Percentiles rank a stretch among this genome's conserved stretches.
phyloP scores from a whole-genome alignment of 805 yeast species.

The Saturnispora zaruensis region DNA sequence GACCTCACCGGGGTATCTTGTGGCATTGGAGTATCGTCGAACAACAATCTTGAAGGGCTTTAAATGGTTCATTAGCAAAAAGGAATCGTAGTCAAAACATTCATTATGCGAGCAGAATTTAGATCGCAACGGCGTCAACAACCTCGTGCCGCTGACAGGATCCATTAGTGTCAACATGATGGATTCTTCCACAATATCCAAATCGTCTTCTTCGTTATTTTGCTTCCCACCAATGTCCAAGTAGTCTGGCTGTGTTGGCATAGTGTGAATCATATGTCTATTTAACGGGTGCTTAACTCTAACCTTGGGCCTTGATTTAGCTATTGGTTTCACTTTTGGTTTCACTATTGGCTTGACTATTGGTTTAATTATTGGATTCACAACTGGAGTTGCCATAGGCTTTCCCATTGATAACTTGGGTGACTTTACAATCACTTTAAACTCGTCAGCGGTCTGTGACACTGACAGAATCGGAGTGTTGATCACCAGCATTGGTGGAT shows the following conservation, averaged over 20 bases:
- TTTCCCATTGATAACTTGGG: background rate
- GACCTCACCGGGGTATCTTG: conserved; percentile 13
- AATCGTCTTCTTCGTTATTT: conserved; percentile 18
- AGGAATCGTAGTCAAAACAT: conserved; percentile 29
- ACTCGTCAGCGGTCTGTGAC: background rate
- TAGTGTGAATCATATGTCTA: conserved; percentile 12
- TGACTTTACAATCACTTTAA: conserved; percentile 1
- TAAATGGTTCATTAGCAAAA: conserved; percentile 23
- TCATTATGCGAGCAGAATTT: conserved; percentile 29
- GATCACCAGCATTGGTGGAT: background rate
- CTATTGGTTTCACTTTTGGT: background rate
- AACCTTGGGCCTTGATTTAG: conserved; percentile 4
- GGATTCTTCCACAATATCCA: conserved; percentile 24
- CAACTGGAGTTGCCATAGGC: background rate
- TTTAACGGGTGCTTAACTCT: conserved; percentile 11
- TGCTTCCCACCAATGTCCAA: conserved; percentile 12
- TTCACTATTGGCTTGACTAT: background rate
- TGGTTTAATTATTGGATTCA: background rate
- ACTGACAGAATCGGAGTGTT: background rate
- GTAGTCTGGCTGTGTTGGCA: conserved; percentile 20
- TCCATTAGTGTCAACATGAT: conserved; percentile 26
- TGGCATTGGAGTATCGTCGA: conserved; percentile 11
- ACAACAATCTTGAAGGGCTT: conserved; percentile 23
- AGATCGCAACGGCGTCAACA: conserved; percentile 26
- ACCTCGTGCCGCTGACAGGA: conserved; percentile 26